Evolutionary conservation across 75 land plant species (phyloP), one percentile per base, ranked within the genome.

Genomic region (Sequoiadendron giganteum): DNA sequence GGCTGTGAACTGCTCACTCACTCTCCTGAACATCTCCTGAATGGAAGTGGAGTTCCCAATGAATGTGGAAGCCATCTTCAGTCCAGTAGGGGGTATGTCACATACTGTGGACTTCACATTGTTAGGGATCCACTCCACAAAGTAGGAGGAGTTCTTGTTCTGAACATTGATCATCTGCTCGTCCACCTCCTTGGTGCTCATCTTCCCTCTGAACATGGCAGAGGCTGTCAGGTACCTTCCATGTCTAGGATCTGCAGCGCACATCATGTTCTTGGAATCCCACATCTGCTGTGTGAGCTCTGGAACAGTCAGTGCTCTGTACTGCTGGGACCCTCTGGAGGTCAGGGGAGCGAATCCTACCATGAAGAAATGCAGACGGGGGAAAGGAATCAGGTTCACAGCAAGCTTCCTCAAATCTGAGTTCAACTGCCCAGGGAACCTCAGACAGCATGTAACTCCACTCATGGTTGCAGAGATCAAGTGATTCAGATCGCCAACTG

Each of bases 251-350:
- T 90, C 91, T 9, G 91, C 91, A 9, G 91, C 91, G 39, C 91
- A 90, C 91, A 90, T 90, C 91, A 90, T 90, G 90, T 90, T 90
- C 89, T 91, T 91, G 10, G 95, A 85, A 42, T 94, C 95, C 95
- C 95, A 94, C 95, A 94, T 94, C 86, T 94, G 95, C 52, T 94
- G 93, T 11, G 95, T 94, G 79, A 94, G 95, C 90, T 94, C 95
- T 5, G 95, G 95, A 45, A 94, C 95, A 0, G 95, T 93, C 54
- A 94, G 89, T 28, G 95, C 91, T 10, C 95, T 77, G 86, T 93
- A 93, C 86, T 91, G 93, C 88, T 93, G 94, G 13, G 94, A 93
- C 7, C 94, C 94, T 18, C 94, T 86, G 4, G 94, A 93, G 15
- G 93, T 93, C 58, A 93, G 86, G 25, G 94, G 94, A 39, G 94